Percentiles rank a stretch among this genome's conserved stretches.
Conservation (phyloP, 805 yeast genomes). For the Yarrowia bubula region DNA sequence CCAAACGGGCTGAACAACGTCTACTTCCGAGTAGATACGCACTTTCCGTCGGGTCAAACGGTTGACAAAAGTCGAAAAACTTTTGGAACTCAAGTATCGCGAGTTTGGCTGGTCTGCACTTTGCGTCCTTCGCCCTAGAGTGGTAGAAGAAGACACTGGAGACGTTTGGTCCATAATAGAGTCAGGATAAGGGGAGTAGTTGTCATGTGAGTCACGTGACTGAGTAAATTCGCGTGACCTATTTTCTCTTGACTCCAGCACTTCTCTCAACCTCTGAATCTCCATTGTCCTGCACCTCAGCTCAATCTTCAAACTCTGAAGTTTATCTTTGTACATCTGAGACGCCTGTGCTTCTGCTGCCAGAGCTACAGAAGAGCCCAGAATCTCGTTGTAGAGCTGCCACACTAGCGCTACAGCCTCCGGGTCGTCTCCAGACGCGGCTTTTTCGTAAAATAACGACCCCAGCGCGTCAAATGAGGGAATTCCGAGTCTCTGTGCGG, state of each 20-base stretch:
- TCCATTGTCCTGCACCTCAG: neutral
- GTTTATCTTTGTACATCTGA: neutral
- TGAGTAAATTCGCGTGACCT: too few relatives aligned
- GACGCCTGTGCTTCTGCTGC: neutral
- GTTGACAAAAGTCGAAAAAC: neutral
- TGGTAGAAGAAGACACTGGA: neutral
- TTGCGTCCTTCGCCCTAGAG: neutral
- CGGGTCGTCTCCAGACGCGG: neutral
- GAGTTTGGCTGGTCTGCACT: neutral
- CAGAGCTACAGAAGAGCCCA: conserved; percentile 5
- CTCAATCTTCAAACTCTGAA: neutral
- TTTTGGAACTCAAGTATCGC: neutral
- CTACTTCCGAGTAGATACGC: conserved; percentile 1
- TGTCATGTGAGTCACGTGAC: too few relatives aligned
- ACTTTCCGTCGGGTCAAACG: neutral
- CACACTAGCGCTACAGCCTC: conserved; percentile 2
- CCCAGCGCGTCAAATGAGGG: neutral
- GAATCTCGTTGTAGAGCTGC: conserved; percentile 8
- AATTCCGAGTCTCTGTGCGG: neutral
- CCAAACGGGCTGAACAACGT: conserved; percentile 6
- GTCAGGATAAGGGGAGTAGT: neutral
- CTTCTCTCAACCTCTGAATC: neutral
- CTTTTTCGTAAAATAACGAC: neutral
- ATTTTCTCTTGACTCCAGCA: too few relatives aligned
- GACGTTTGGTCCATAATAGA: conserved; percentile 6